Percentiles rank a stretch among this genome's conserved stretches.
Evolutionary conservation across 495 filamentous ascomycete species (phyloP).

Genomic region (Schizothecium vesticola): DNA sequence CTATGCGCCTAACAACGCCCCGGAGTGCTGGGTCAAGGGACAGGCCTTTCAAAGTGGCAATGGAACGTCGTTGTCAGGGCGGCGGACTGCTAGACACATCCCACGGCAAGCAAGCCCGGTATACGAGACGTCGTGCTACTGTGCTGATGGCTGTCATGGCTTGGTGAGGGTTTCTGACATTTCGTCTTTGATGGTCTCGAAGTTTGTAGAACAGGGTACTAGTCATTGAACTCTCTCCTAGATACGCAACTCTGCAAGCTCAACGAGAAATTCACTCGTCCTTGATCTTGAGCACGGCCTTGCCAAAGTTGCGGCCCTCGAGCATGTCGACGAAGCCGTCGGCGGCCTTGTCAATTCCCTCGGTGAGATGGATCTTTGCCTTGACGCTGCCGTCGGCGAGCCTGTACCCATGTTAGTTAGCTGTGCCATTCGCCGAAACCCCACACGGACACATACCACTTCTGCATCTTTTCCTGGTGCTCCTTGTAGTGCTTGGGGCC

Average conservation of each 20-base stretch:
- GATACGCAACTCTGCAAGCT: background rate
- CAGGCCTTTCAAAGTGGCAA: background rate
- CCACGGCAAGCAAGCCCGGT: background rate
- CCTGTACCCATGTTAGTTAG: conserved; percentile 25
- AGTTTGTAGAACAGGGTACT: background rate
- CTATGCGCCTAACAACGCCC: background rate
- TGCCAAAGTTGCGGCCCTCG: conserved; percentile 85
- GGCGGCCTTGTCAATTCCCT: conserved; percentile 77
- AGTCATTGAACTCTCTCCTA: background rate
- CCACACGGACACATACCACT: conserved; percentile 45
- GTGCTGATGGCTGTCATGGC: background rate
- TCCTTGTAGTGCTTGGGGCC: conserved; percentile 65
- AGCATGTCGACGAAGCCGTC: conserved; percentile 85
- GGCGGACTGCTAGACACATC: background rate
- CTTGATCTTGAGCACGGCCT: conserved; percentile 74
- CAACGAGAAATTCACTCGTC: conserved; percentile 6
- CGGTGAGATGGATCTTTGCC: conserved; percentile 60
- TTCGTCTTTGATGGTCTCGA: background rate
- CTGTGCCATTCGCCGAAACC: background rate
- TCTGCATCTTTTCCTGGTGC: conserved; percentile 72
- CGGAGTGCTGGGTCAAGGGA: background rate
- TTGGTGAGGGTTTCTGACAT: background rate
- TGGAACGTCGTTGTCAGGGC: background rate
- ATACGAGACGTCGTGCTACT: background rate
- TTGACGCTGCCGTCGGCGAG: conserved; percentile 77